Conservation (phyloP, 2,329 filamentous ascomycete species). For the Fusarium liriodendri region DNA sequence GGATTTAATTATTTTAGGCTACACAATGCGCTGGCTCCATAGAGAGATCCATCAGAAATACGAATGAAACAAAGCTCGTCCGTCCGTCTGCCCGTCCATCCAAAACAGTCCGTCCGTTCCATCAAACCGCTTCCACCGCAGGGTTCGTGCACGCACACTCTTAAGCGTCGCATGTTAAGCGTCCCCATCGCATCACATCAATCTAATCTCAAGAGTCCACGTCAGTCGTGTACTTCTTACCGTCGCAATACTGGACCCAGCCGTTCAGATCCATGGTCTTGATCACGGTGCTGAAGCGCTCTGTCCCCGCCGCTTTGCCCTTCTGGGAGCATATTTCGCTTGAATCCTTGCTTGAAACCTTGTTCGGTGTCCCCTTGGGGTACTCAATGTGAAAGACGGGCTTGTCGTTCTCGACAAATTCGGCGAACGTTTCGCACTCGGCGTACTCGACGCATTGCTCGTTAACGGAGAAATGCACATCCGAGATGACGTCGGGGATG, state of each 20-base stretch:
- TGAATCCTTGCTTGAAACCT: conserved; percentile 48
- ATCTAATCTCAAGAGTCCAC: conserved; percentile 20
- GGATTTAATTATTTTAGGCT: background rate
- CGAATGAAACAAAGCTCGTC: background rate
- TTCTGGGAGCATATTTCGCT: conserved; percentile 56
- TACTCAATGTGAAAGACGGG: conserved; percentile 82
- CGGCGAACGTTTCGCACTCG: conserved; percentile 68
- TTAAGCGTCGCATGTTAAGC: conserved; percentile 2
- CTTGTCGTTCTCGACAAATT: conserved; percentile 70
- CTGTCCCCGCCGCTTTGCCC: conserved; percentile 53
- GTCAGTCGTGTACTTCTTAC: conserved; percentile 45
- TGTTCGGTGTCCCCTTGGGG: conserved; percentile 59
- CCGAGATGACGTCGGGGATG: conserved; percentile 58
- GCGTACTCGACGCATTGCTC: conserved; percentile 73
- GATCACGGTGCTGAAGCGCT: conserved; percentile 71
- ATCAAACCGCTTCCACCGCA: background rate
- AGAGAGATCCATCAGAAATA: background rate
- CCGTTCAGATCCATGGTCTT: conserved; percentile 74
- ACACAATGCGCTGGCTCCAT: background rate
- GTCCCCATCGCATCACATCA: background rate
- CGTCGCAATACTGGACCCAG: conserved; percentile 69
- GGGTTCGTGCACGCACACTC: background rate
- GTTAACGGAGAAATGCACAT: conserved; percentile 75
- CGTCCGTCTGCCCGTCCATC: background rate
- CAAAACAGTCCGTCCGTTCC: background rate